Base-by-base conservation (phyloP, 352 stramenopile species). In the Pythium guiyangense region DNA sequence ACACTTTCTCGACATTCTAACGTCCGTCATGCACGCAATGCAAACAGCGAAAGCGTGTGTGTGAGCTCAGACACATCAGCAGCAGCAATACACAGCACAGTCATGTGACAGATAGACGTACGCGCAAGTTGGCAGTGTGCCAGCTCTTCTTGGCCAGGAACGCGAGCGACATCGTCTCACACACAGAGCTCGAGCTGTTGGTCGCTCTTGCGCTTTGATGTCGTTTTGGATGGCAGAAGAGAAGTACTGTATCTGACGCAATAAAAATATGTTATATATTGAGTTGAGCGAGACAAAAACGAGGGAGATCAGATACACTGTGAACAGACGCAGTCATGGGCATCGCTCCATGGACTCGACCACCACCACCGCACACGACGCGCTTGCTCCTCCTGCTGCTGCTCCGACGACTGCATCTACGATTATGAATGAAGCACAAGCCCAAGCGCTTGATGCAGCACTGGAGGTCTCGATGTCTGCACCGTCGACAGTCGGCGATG, bases 71-170 rank as follows among this genome's bases (percentile, higher is more conserved):
- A 51, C 2, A 15, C 6, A 35, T 5, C 10, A 15, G 20, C 6
- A 35, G 10, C 10, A 15, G 11, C 25, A 51, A 26, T 25, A 26
- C 31, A 26, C 31, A 15, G 31, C n/a, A 27, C 4, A 25, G 5
- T 31, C 18, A 45, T 2, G 4, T 0, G 46, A 11, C 20, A 20
- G 15, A 29, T 8, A 4, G 2, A 84, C 69, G 66, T 76, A 94
- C 85, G 39, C 77, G 85, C 31, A 98, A 71, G 59, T 98, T 98
- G 59, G 92, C 87, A 52, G 93, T 98, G 69, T 99, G 94, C 94
- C 94, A 99, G 84, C 91, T 98, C 86, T 98, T 99, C 88, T 97
- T 99, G 77, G 79, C 78, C 67, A 96, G 83, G 73, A 98, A 99
- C 66, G 79, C 89, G 66, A 96, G 86, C 63, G 80, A 97, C 71